A percentile compares a stretch with the other conserved stretches of the same genome.
These are phyloP conservation scores for Podospora appendiculata DNA, from an alignment of 495 filamentous ascomycete species.

Conservation along the genomic window DNA sequence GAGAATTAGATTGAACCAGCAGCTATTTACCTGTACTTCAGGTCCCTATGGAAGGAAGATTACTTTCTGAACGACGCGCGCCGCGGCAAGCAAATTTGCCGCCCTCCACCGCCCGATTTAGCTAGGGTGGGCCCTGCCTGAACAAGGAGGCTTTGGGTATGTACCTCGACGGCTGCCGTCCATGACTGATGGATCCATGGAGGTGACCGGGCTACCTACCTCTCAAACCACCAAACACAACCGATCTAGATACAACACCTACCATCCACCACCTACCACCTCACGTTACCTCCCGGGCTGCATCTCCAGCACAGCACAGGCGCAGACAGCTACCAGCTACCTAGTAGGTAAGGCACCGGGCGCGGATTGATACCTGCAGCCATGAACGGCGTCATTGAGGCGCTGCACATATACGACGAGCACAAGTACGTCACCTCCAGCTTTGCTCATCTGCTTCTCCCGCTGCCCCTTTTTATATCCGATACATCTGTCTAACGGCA, in stretches of 20 bases:
- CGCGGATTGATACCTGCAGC: constrained; percentile 14
- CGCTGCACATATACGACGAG: constrained; percentile 93
- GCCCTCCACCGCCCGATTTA: constrained; percentile 1
- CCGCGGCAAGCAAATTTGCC: constrained; percentile 1
- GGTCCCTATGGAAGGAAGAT: neutral
- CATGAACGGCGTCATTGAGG: constrained; percentile 86
- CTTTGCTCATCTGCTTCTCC: no score
- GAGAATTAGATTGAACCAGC: no score
- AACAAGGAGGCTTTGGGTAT: no score
- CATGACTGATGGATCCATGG: no score
- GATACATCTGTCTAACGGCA: no score
- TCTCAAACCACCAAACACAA: neutral
- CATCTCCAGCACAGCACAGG: no score
- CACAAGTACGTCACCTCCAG: constrained; percentile 38
- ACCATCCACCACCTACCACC: neutral
- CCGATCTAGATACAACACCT: neutral
- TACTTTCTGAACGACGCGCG: neutral
- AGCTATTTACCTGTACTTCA: no score
- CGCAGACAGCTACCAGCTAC: no score
- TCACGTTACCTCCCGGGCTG: no score
- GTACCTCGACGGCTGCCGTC: no score
- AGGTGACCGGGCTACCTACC: neutral
- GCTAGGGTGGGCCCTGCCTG: neutral
- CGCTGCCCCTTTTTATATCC: no score
- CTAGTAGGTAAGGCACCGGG: no score